phyloP scores from a whole-genome alignment of 1,284 basidiomycete species.

The Schizophyllum amplum region DNA sequence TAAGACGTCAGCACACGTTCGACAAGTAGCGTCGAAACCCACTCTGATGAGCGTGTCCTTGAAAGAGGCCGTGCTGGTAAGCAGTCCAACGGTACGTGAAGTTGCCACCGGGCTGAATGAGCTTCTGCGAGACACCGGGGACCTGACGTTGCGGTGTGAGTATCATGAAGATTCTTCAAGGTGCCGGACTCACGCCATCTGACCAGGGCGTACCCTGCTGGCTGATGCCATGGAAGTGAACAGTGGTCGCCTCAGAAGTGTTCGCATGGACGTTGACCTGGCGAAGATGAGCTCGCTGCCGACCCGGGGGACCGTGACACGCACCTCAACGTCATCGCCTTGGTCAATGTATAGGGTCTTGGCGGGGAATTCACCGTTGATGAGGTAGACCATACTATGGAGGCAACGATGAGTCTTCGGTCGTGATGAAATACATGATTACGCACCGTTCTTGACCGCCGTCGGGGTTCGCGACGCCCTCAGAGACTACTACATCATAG shows the following conservation, averaged over 20 bases:
- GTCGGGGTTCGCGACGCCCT: slow-evolving; percentile 2
- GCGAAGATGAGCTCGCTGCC: background rate
- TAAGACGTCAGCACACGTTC: background rate
- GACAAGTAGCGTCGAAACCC: background rate
- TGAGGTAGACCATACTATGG: slow-evolving; percentile 6
- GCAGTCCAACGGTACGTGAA: slow-evolving; percentile 1
- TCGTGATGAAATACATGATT: background rate
- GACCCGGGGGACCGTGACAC: background rate
- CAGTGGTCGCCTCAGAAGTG: slow-evolving; percentile 1
- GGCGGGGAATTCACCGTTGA: slow-evolving; percentile 7
- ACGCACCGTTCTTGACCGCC: slow-evolving; percentile 2
- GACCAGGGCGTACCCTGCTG: slow-evolving; percentile 4
- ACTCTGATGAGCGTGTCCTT: slow-evolving; percentile 2
- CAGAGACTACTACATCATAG: slow-evolving; percentile 1
- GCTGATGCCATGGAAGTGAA: slow-evolving; percentile 6
- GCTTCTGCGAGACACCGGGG: slow-evolving; percentile 4
- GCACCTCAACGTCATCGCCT: slow-evolving; percentile 6
- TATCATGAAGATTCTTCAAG: background rate
- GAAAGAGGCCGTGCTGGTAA: slow-evolving; percentile 2
- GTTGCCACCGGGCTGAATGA: slow-evolving; percentile 2
- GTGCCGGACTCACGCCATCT: slow-evolving; percentile 3
- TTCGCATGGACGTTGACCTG: slow-evolving; percentile 3
- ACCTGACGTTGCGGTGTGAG: background rate
- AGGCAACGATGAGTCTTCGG: background rate
- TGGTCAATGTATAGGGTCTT: slow-evolving; percentile 3